Base-by-base conservation (phyloP, 176 grass and related monocot species). In the Panicum miliaceum region DNA sequence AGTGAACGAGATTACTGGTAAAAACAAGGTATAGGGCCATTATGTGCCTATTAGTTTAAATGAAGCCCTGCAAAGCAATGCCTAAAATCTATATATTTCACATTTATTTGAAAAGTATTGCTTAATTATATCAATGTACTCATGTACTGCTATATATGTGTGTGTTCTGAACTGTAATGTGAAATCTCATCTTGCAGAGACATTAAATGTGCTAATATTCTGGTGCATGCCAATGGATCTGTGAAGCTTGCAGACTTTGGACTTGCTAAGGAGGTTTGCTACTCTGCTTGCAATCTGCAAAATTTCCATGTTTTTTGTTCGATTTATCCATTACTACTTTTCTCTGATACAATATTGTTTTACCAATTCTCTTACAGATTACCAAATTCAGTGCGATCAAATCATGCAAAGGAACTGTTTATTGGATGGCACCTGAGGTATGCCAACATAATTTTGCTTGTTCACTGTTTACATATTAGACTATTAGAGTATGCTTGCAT, bases 391-490 rank as follows among this genome's bases (percentile, higher is more conserved):
- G 72, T 34, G 77, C 56, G 3, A 69, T 96, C 81, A 99, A 99
- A 81, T 99, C 97, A 62, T 96, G 93, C 80, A 96, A 89, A 91
- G 97, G 97, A 89, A 99, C 93, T 76, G 97, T 96, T 61, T 99
- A 91, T 73, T 99, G 93, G 97, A 99, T 99, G 97, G 97, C 97
- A 84, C 97, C 97, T 50, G 97, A 99, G 97, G 97, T 99, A 94
- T 84, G 45, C 10, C 41, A 83, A 48, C 40, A 73, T 77, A 48
- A 67, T 65, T 57, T 82, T 35, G 47, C 12, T 54, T 42, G 40
- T 41, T 41, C 40, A 41, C 1, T 81, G 16, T 59, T 59, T n/a
- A 23, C 57, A 59, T 43, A 86, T 34, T 22, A 83, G 45, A 47
- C 2, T 41, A 32, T 32, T 32, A 32, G 46, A 63, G 22, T 63